These are phyloP conservation scores for Buddleja alternifolia DNA, from an alignment of 257 asterid species.

Conservation along the genomic window DNA sequence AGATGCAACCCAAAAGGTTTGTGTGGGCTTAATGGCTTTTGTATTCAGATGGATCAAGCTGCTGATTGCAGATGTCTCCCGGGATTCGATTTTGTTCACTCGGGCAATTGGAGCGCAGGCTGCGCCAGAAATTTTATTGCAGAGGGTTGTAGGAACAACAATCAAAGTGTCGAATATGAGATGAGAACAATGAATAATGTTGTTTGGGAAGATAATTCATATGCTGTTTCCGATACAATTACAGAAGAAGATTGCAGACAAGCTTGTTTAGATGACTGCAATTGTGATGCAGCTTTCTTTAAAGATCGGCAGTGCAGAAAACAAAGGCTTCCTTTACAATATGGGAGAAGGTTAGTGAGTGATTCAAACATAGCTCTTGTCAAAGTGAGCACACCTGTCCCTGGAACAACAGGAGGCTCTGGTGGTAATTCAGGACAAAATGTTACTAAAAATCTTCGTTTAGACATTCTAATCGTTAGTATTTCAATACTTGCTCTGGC, in stretches of 20 bases:
- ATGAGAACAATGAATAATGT: slow-evolving; percentile 12
- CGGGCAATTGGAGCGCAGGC: slow-evolving; percentile 30
- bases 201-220: slow-evolving; percentile 28
- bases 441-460: background rate
- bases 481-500: slow-evolving; percentile 26
- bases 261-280: slow-evolving; percentile 43
- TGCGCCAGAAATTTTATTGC: slow-evolving; percentile 29
- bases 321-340: slow-evolving; percentile 43
- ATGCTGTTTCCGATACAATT: background rate
- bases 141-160: slow-evolving; percentile 22
- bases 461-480: slow-evolving; percentile 23
- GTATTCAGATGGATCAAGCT: slow-evolving; percentile 13
- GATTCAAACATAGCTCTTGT: slow-evolving; percentile 25
- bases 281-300: slow-evolving; percentile 38
- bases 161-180: background rate
- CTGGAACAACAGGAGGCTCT: background rate
- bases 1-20: slow-evolving; percentile 38
- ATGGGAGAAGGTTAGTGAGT: slow-evolving; percentile 14
- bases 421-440: background rate
- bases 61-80: slow-evolving; percentile 37
- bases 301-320: slow-evolving; percentile 21
- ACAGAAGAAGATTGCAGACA: slow-evolving; percentile 32
- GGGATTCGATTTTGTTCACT: slow-evolving; percentile 27
- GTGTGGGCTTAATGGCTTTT: slow-evolving; percentile 43
- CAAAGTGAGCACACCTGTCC: slow-evolving; percentile 20